Evolutionary conservation across 306 rosid species (phyloP).

Genomic region (Prunus mongolica): DNA sequence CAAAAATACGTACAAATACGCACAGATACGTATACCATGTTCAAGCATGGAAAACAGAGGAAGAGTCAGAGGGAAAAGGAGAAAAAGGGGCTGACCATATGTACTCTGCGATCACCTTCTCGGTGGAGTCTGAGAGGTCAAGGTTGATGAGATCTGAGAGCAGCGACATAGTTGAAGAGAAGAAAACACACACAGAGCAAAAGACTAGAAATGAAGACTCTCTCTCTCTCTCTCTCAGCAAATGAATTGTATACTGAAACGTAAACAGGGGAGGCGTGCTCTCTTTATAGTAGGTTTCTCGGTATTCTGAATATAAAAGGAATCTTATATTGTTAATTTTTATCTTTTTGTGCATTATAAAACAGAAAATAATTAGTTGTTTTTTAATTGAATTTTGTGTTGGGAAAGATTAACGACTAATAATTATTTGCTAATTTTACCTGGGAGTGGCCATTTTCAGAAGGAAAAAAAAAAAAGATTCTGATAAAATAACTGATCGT

Average conservation of each 20-base stretch:
- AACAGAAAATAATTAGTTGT: background rate
- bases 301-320: background rate
- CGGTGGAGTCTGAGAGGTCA: constrained; percentile 31
- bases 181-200: background rate
- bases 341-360: background rate
- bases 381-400: background rate
- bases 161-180: constrained; percentile 21
- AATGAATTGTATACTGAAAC: background rate
- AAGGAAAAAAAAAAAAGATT: background rate
- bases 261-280: background rate
- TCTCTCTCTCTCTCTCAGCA: background rate
- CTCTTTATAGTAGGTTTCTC: constrained; percentile 11
- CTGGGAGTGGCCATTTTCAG: background rate
- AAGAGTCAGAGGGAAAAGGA: background rate
- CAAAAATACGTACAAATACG: background rate
- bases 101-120: constrained; percentile 46
- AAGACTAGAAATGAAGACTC: background rate
- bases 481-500: background rate
- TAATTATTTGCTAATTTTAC: background rate
- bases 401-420: background rate
- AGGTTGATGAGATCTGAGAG: constrained; percentile 47
- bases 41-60: background rate
- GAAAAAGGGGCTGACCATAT: constrained; percentile 30
- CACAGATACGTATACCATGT: background rate
- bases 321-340: background rate